These are phyloP conservation scores for Trichophyton benhamiae DNA, from an alignment of 2,329 filamentous ascomycete species.

Conservation along the genomic window DNA sequence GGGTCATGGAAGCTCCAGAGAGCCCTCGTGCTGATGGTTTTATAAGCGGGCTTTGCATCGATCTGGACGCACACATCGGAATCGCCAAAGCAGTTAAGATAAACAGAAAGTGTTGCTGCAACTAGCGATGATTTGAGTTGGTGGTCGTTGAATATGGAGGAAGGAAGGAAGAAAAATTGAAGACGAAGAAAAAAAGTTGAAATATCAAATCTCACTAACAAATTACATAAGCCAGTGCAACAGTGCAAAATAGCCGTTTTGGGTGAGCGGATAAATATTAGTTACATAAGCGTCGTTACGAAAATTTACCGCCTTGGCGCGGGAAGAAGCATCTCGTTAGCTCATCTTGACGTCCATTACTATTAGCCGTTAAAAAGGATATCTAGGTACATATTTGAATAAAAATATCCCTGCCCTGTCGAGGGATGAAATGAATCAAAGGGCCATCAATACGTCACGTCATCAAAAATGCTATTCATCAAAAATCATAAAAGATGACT, in stretches of 20 bases:
- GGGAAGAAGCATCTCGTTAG: no score
- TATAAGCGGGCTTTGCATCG: conserved; percentile 51
- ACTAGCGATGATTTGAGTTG: conserved; percentile 64
- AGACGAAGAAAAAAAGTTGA: conserved; percentile 6
- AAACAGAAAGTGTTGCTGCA: conserved; percentile 25
- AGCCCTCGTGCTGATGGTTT: conserved; percentile 67
- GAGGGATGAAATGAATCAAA: not conserved
- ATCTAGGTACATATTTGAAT: not conserved
- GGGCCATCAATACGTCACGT: not conserved
- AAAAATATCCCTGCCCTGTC: not conserved
- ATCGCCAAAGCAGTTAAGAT: conserved; percentile 51
- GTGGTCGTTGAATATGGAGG: conserved; percentile 48
- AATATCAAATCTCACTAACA: not conserved
- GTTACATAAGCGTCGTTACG: not conserved
- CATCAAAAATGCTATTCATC: not conserved
- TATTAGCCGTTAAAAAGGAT: not conserved
- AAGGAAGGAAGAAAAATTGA: conserved; percentile 25
- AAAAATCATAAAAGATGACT: not conserved
- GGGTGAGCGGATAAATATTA: not conserved
- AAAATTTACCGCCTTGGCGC: not conserved
- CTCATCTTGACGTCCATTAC: not conserved
- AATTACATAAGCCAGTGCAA: not conserved
- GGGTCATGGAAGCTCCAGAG: conserved; percentile 29
- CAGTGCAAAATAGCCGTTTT: not conserved
- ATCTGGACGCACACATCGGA: conserved; percentile 63